Percentiles rank a stretch among this genome's conserved stretches.
phyloP scores from a whole-genome alignment of 495 filamentous ascomycete genomes.

The Podospora bellae-mahoneyi region DNA sequence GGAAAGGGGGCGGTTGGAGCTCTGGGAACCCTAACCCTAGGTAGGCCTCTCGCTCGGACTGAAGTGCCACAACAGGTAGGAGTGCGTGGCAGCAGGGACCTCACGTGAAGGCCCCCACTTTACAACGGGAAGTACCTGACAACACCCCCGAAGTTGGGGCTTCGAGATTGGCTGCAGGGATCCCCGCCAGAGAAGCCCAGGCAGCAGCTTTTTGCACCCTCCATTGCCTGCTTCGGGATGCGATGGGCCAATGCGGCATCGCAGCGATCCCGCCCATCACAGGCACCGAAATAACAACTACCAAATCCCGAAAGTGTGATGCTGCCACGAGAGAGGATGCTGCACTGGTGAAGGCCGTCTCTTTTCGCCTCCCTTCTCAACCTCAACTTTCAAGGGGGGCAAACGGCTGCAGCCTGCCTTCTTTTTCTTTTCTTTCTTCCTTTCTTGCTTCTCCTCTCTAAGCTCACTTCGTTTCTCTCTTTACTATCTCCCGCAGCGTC shows the following conservation, averaged over 20 bases:
- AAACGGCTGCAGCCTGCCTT: neutral
- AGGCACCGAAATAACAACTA: constrained; percentile 34
- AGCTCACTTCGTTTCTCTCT: neutral
- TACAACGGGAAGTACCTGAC: neutral
- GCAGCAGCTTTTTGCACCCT: constrained; percentile 34
- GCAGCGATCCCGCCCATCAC: constrained; percentile 7
- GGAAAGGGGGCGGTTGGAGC: neutral
- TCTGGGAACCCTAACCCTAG: neutral
- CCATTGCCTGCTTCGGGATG: neutral
- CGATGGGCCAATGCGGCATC: neutral
- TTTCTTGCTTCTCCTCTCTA: neutral
- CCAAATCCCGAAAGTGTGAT: neutral
- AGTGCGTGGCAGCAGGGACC: neutral
- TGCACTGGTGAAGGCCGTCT: neutral
- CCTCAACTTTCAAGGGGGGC: neutral
- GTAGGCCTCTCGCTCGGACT: neutral
- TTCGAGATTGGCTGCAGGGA: constrained; percentile 6
- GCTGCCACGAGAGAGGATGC: neutral
- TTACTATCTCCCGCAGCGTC: too few species aligned
- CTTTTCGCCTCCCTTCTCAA: neutral
- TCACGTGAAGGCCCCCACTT: constrained; percentile 6
- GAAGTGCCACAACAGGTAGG: neutral
- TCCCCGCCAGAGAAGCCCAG: constrained; percentile 18
- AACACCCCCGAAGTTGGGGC: neutral
- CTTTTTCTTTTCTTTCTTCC: neutral